A percentile compares a stretch with the other conserved stretches of the same genome.
phyloP scores from a whole-genome alignment of 192 early-diverging fungal species.

The Coemansia sp. region DNA sequence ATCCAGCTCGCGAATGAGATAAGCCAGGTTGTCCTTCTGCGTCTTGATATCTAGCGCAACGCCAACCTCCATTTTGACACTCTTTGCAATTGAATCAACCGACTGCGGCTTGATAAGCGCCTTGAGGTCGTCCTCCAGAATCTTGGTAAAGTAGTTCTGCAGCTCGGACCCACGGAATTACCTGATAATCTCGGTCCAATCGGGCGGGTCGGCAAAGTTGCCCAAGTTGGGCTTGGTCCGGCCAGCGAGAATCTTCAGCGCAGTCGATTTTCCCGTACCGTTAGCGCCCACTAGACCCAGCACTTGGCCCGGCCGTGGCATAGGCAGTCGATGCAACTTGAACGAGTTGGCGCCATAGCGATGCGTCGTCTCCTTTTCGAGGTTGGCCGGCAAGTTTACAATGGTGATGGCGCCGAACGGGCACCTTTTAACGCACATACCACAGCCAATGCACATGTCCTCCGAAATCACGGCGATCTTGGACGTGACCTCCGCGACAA shows the following conservation, averaged over 20 bases:
- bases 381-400: constrained; percentile 95
- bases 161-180: constrained; percentile 96
- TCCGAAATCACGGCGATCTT: constrained; percentile 96
- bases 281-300: constrained; percentile 97
- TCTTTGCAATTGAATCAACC: constrained; percentile 86
- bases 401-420: constrained; percentile 97
- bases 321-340: constrained; percentile 95
- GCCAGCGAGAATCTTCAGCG: constrained; percentile 91
- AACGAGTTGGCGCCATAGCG: constrained; percentile 96
- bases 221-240: constrained; percentile 97
- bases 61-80: constrained; percentile 77
- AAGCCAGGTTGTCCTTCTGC: constrained; percentile 71
- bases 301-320: constrained; percentile 95
- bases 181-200: constrained; percentile 96
- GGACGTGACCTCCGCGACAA: constrained; percentile 81
- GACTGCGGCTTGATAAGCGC: constrained; percentile 97
- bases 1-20: constrained; percentile 75
- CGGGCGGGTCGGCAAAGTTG: constrained; percentile 77
- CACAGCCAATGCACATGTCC: constrained; percentile 96
- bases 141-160: constrained; percentile 99
- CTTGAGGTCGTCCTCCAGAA: constrained; percentile 93
- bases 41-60: constrained; percentile 70
- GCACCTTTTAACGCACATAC: constrained; percentile 97
- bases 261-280: constrained; percentile 93
- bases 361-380: constrained; percentile 93